Evolutionary conservation across 768 basidiomycete species (phyloP).

Genomic region (Tricholoma furcatifolium): DNA sequence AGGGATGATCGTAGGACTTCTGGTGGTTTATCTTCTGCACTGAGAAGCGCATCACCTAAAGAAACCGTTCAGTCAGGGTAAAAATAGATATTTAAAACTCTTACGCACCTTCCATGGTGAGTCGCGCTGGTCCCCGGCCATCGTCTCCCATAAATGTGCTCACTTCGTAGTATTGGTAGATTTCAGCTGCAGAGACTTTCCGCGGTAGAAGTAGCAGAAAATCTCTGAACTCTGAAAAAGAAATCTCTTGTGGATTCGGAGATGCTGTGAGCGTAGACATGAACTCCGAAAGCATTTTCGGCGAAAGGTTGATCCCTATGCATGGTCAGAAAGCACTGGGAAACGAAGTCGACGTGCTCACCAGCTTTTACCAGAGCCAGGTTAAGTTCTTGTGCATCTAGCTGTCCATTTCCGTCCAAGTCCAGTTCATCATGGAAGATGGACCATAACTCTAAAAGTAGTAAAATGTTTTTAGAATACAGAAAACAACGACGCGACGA

Average conservation of each 20-base stretch:
- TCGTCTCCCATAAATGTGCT: constrained; percentile 69
- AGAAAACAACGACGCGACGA: constrained; percentile 8
- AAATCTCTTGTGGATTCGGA: constrained; percentile 64
- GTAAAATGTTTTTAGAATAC: constrained; percentile 13
- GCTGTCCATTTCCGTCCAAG: constrained; percentile 80
- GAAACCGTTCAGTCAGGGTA: constrained; percentile 4
- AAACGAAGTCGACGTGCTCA: constrained; percentile 26
- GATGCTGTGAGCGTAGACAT: constrained; percentile 76
- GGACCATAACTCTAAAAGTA: constrained; percentile 76
- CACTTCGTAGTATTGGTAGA: constrained; percentile 80
- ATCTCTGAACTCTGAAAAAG: constrained; percentile 85
- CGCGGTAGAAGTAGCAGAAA: constrained; percentile 86
- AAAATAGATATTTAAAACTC: constrained; percentile 1
- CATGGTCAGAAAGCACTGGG: constrained; percentile 6
- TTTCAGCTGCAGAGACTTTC: constrained; percentile 77
- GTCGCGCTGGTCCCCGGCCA: constrained; percentile 72
- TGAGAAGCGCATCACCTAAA: constrained; percentile 74
- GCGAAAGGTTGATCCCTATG: constrained; percentile 70
- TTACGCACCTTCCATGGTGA: constrained; percentile 85
- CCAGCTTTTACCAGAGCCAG: constrained; percentile 65
- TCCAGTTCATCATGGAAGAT: constrained; percentile 91
- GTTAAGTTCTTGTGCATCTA: constrained; percentile 55
- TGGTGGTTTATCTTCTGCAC: constrained; percentile 71
- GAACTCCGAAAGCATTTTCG: constrained; percentile 75
- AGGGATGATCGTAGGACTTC: constrained; percentile 16